A percentile compares a stretch with the other conserved stretches of the same genome.
phyloP scores from a whole-genome alignment of 768 basidiomycete species.

The Kwoniella sp. region DNA sequence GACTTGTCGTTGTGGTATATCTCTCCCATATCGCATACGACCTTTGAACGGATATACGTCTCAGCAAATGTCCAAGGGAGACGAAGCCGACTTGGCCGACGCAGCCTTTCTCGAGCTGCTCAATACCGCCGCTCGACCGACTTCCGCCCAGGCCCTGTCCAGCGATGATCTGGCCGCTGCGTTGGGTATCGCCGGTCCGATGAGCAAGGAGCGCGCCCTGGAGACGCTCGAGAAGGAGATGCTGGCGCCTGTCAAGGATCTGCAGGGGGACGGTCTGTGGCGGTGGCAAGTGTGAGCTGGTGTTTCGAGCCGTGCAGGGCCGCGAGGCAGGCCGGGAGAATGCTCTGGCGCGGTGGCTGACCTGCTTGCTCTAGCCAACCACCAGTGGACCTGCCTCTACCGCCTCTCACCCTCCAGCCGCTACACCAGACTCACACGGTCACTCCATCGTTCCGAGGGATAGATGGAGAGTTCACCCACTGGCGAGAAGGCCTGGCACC shows the following conservation, averaged over 20 bases:
- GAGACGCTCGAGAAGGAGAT: constrained; percentile 68
- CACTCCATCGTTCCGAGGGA: constrained; percentile 35
- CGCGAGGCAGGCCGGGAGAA: no score
- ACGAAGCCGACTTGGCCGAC: constrained; percentile 2
- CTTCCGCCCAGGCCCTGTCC: constrained; percentile 7
- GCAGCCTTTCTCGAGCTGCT: constrained; percentile 19
- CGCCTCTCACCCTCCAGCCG: constrained; percentile 47
- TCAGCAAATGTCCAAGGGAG: not conserved
- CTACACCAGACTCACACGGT: constrained; percentile 45
- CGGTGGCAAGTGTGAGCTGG: constrained; percentile 75
- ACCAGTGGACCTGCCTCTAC: constrained; percentile 62
- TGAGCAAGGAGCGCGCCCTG: constrained; percentile 22
- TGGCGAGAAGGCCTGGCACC: constrained; percentile 60
- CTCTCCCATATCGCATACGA: no score
- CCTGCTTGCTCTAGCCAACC: constrained; percentile 48
- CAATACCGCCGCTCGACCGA: constrained; percentile 18
- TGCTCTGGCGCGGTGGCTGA: no score
- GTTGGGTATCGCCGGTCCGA: constrained; percentile 28
- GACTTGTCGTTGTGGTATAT: no score
- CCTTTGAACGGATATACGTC: no score
- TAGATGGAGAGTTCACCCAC: constrained; percentile 37
- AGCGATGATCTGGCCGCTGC: constrained; percentile 27
- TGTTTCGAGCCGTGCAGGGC: no score
- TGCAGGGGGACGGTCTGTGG: constrained; percentile 70
- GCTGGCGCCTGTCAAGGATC: constrained; percentile 62